Evolutionary conservation across 805 yeast species (phyloP), one percentile per base, ranked within the genome.

Genomic region (Candida yuanshanica): DNA sequence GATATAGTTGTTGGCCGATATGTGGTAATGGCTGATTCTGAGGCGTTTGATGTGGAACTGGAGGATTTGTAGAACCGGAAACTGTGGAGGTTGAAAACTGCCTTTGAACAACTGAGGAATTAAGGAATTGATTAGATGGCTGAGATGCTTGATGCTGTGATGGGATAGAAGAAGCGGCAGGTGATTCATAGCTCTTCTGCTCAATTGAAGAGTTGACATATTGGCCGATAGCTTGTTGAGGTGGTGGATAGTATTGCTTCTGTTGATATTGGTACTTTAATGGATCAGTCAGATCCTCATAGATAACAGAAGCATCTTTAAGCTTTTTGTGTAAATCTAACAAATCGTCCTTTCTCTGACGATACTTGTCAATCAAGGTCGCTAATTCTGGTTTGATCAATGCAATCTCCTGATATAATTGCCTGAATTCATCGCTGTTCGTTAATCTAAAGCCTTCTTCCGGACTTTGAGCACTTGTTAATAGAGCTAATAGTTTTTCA

Each of bases 381-480:
- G 86, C 86, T 45, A 93, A 68, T 46, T 79, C 75, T 0, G 89
- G 87, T 48, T 95, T 78, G 37, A 87, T 65, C 5, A 89, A 78
- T 14, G 83, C 74, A 1, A 89, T 70, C 12, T 79, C 72, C 39
- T 88, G 86, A 58, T 90, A 85, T 45, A 87, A 65, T 25, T 69
- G 67, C 45, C 88, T 89, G 20, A 91, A 70, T 41, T 86, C 89
- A 37, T 80, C 85, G 48, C 79, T 65, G 35, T 71, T 74, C 0
- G 72, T 67, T 17, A 73, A 47, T 33, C 65, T 63, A 21, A 58
- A 45, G 11, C 58, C 56, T 25, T 59, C 60, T 24, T 58, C 56
- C 36, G 58, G 58, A 17, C 46, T 46, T 20, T 61, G 56, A 33
- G 60, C 60, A 42, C 54, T 66, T 48, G 65, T 68, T 45, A 81